Evolutionary conservation across 129 eudicot species (phyloP).

Genomic region (Kitagawia praeruptora): DNA sequence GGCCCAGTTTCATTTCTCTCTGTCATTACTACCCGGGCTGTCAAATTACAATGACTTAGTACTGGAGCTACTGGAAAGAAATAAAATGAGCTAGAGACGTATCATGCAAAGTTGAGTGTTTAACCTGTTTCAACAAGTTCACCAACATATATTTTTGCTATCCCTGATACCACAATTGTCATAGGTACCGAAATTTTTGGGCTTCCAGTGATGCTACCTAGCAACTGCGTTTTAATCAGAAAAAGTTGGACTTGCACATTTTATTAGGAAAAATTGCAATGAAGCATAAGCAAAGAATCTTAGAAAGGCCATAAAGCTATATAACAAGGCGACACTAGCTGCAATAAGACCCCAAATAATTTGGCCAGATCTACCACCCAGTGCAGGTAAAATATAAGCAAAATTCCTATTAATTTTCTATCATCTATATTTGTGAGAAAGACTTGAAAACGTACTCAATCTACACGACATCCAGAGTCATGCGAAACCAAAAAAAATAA

Average conservation of each 20-base stretch:
- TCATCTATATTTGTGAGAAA: neutral
- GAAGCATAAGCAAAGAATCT: neutral
- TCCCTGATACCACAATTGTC: constrained; percentile 95
- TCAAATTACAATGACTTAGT: constrained; percentile 10
- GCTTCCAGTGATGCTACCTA: constrained; percentile 81
- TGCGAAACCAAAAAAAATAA: neutral
- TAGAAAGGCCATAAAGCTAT: neutral
- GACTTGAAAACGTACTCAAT: neutral
- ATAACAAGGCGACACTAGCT: neutral
- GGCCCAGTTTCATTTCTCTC: constrained; percentile 88
- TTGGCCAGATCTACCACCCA: neutral
- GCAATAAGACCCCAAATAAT: neutral
- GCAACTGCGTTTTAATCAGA: constrained; percentile 41
- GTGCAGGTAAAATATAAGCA: neutral
- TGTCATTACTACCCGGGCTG: constrained; percentile 75
- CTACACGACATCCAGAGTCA: neutral
- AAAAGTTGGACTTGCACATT: neutral
- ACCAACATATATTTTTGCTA: constrained; percentile 93
- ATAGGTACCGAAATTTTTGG: constrained; percentile 75
- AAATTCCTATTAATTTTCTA: no score
- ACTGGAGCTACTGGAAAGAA: neutral
- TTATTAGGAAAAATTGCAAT: neutral
- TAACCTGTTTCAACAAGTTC: constrained; percentile 89
- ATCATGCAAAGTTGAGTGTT: neutral
- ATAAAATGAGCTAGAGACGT: neutral